Evolutionary conservation across 805 yeast genomes (phyloP).

Genomic region (Lipomyces lipofer): DNA sequence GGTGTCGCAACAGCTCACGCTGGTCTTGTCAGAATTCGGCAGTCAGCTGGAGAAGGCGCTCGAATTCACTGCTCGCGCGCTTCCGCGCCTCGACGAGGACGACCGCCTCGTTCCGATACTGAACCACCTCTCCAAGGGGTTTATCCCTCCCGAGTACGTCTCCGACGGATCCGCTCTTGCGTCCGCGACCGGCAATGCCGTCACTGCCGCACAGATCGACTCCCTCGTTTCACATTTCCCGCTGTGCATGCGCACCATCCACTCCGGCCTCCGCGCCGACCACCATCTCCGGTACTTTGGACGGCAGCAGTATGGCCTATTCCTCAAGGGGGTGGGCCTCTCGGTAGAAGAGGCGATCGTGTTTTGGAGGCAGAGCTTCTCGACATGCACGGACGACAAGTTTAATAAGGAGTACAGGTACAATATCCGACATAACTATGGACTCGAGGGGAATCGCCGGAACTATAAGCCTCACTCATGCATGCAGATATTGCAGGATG

Average conservation of each 20-base stretch:
- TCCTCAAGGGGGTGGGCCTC: slow-evolving; percentile 87
- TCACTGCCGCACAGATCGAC: slow-evolving; percentile 64
- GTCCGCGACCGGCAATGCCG: slow-evolving; percentile 35
- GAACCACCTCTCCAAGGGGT: slow-evolving; percentile 73
- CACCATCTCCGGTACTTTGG: slow-evolving; percentile 81
- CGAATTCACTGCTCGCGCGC: slow-evolving; percentile 66
- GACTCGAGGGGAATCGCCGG: slow-evolving; percentile 84
- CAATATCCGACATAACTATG: slow-evolving; percentile 85
- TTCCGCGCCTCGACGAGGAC: slow-evolving; percentile 88
- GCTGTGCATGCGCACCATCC: slow-evolving; percentile 70
- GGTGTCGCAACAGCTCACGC: slow-evolving; percentile 69
- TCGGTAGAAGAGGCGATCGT: slow-evolving; percentile 81
- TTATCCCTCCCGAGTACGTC: slow-evolving; percentile 51
- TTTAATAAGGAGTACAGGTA: slow-evolving; percentile 88
- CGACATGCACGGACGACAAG: slow-evolving; percentile 63
- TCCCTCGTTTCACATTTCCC: slow-evolving; percentile 70
- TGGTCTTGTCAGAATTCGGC: slow-evolving; percentile 69
- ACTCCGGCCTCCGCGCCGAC: slow-evolving; percentile 56
- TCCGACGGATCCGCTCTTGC: slow-evolving; percentile 41
- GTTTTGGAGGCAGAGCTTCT: slow-evolving; percentile 79
- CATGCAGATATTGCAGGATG: slow-evolving; percentile 66
- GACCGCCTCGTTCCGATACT: slow-evolving; percentile 84
- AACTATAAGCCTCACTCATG: slow-evolving; percentile 88
- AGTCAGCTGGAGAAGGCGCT: slow-evolving; percentile 54
- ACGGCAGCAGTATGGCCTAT: slow-evolving; percentile 80